phyloP scores from a whole-genome alignment of 371 early-diverging fungal species.

The Mortierella sp. region DNA sequence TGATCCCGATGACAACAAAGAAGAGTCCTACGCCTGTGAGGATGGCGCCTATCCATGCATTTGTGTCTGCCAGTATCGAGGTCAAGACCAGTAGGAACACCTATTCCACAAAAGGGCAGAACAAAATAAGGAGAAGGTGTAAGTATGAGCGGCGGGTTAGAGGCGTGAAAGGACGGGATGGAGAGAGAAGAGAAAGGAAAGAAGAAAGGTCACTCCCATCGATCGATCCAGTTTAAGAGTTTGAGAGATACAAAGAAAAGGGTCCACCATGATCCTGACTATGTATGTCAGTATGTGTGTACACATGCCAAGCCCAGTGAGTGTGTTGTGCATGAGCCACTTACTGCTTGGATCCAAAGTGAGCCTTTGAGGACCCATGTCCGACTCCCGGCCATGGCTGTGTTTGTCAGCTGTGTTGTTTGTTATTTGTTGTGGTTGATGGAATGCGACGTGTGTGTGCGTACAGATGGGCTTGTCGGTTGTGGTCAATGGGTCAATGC shows the following conservation, averaged over 20 bases:
- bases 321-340: slow-evolving; percentile 8
- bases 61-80: slow-evolving; percentile 24
- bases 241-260: not conserved
- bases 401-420: not conserved
- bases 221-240: not conserved
- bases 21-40: slow-evolving; percentile 30
- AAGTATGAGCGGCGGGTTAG: not conserved
- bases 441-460: not conserved
- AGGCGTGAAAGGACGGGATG: too few relatives aligned
- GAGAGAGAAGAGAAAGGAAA: not conserved
- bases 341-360: slow-evolving; percentile 56
- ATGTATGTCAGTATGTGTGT: too few relatives aligned
- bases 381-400: slow-evolving; percentile 32
- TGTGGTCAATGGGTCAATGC: too few relatives aligned
- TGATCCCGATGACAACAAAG: slow-evolving; percentile 40
- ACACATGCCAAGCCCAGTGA: too few relatives aligned
- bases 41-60: slow-evolving; percentile 43
- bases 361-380: slow-evolving; percentile 39
- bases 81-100: slow-evolving; percentile 35
- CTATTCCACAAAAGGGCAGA: slow-evolving; percentile 8
- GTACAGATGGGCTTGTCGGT: not conserved
- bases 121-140: not conserved
- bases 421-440: not conserved
- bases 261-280: not conserved
- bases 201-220: not conserved